Percentiles rank a stretch among this genome's conserved stretches.
Evolutionary conservation across 2,329 filamentous ascomycete species (phyloP).

Genomic region (Hymenoscyphus fructigenus): DNA sequence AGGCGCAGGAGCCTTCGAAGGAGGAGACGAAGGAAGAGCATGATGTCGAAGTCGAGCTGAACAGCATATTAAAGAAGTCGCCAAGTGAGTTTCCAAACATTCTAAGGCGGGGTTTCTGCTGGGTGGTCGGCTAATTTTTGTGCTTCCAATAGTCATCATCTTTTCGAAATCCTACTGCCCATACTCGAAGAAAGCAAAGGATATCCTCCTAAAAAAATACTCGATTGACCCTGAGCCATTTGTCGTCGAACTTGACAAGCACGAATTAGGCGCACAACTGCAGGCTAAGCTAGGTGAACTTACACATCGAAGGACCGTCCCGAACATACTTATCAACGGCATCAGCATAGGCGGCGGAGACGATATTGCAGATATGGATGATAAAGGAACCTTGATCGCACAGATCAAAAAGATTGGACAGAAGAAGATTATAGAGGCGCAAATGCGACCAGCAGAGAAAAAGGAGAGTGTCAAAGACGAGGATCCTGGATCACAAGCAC

Average conservation of each 20-base stretch:
- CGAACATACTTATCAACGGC: conserved; percentile 86
- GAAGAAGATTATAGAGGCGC: conserved; percentile 48
- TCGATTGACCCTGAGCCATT: conserved; percentile 76
- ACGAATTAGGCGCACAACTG: conserved; percentile 69
- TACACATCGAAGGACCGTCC: conserved; percentile 83
- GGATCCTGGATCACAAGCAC: neutral
- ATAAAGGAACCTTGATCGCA: conserved; percentile 62
- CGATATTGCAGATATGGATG: conserved; percentile 73
- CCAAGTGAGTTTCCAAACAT: conserved; percentile 59
- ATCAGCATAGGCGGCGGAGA: conserved; percentile 89
- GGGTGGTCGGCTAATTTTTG: conserved; percentile 10
- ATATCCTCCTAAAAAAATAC: conserved; percentile 81
- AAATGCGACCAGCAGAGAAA: conserved; percentile 13
- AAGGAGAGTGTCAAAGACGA: conserved; percentile 8
- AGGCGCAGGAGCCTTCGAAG: conserved; percentile 35
- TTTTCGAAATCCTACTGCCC: conserved; percentile 96
- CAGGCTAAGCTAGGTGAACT: conserved; percentile 70
- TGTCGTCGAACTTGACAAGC: conserved; percentile 86
- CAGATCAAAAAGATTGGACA: conserved; percentile 74
- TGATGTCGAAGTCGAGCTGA: conserved; percentile 69
- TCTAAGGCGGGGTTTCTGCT: neutral
- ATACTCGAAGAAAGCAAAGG: conserved; percentile 81
- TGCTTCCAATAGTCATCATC: conserved; percentile 69
- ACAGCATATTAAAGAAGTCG: conserved; percentile 76
- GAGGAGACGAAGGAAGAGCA: conserved; percentile 58